Conservation (phyloP, 106 monocot species). For the Iris macrosiphon region DNA sequence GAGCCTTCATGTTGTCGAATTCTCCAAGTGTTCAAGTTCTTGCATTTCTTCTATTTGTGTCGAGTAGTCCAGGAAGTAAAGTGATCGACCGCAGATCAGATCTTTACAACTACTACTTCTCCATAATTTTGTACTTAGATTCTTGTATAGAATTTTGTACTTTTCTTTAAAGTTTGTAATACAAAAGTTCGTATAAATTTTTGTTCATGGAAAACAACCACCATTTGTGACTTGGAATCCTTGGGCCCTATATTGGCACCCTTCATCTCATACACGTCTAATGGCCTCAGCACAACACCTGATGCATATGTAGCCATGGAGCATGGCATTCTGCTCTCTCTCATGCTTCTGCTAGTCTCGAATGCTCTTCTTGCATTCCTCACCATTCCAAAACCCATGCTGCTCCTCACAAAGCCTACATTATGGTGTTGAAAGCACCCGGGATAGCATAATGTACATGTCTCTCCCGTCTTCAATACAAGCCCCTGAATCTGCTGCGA, state of each 20-base stretch:
- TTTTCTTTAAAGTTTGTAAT: too few relatives aligned
- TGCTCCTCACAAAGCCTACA: conserved; percentile 25
- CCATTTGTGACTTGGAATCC: too few relatives aligned
- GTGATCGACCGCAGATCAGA: too few relatives aligned
- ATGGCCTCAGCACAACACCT: conserved; percentile 33
- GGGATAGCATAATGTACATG: conserved; percentile 8
- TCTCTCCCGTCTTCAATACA: conserved; percentile 23
- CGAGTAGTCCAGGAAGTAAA: too few relatives aligned
- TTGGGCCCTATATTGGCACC: conserved; percentile 28
- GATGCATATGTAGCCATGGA: conserved; percentile 18
- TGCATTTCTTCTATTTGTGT: too few relatives aligned
- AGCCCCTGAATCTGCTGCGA: conserved; percentile 56
- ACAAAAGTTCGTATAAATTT: too few relatives aligned
- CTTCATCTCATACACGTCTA: conserved; percentile 41
- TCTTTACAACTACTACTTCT: too few relatives aligned
- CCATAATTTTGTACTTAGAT: too few relatives aligned
- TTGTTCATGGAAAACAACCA: too few relatives aligned
- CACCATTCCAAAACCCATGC: conserved; percentile 28
- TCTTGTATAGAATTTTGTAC: too few relatives aligned
- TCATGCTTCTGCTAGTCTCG: conserved; percentile 2
- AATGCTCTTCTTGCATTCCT: conserved; percentile 37
- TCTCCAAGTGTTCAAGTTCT: too few relatives aligned
- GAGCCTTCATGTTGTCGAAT: too few relatives aligned
- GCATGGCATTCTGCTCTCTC: conserved; percentile 21
- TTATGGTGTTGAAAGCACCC: conserved; percentile 36